A percentile compares a stretch with the other conserved stretches of the same genome.
phyloP scores from a whole-genome alignment of 768 basidiomycete species.

The Suillus sp. region DNA sequence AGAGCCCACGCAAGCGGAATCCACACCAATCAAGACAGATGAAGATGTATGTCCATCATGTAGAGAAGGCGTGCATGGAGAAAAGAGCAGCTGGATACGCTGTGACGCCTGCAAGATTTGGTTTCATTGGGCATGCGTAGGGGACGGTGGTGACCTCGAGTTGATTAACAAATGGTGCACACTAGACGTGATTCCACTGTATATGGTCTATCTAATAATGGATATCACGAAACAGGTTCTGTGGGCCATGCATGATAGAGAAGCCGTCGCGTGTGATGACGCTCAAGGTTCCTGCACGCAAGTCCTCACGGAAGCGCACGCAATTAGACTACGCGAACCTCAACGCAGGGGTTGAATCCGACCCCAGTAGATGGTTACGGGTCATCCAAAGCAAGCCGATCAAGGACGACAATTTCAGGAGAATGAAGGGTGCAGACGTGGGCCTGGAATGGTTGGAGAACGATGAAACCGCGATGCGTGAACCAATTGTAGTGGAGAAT shows the following conservation, averaged over 20 bases:
- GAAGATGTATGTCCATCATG: slow-evolving; percentile 56
- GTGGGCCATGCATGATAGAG: slow-evolving; percentile 58
- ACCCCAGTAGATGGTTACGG: slow-evolving; percentile 63
- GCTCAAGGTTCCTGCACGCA: slow-evolving; percentile 75
- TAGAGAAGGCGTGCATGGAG: slow-evolving; percentile 43
- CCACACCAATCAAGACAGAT: slow-evolving; percentile 20
- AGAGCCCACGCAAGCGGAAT: slow-evolving; percentile 10
- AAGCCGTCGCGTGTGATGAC: slow-evolving; percentile 69
- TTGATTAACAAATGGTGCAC: slow-evolving; percentile 72
- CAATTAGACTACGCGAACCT: slow-evolving; percentile 81
- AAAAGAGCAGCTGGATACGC: slow-evolving; percentile 76
- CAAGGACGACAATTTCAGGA: slow-evolving; percentile 61
- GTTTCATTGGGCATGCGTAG: slow-evolving; percentile 85
- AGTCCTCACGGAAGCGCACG: slow-evolving; percentile 74
- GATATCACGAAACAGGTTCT: slow-evolving; percentile 55
- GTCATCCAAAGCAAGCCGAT: slow-evolving; percentile 71
- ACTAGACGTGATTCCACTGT: slow-evolving; percentile 15
- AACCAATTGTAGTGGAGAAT: slow-evolving; percentile 79
- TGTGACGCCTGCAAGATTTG: slow-evolving; percentile 82
- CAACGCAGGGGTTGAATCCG: slow-evolving; percentile 63
- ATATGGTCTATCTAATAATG: slow-evolving; percentile 22
- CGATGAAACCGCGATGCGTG: slow-evolving; percentile 73
- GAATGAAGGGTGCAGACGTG: slow-evolving; percentile 69
- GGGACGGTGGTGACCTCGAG: slow-evolving; percentile 63
- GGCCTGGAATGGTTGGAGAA: slow-evolving; percentile 72